Evolutionary conservation across 805 yeast genomes (phyloP), one percentile per base, ranked within the genome.

Genomic region (Candida coleopterorum): DNA sequence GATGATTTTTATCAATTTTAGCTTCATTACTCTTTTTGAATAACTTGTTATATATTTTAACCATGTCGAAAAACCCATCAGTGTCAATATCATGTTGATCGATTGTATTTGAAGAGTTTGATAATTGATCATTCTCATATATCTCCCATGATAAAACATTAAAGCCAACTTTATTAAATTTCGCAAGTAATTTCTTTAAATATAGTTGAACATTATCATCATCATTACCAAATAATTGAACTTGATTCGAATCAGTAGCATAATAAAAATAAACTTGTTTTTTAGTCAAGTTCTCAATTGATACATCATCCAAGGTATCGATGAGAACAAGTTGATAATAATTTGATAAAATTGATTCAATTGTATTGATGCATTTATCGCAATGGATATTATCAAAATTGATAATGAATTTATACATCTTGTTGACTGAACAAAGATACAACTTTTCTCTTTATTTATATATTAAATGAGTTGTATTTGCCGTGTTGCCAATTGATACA

Each of bases 351-450:
- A 55, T 41, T 6, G 44, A 37, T 12, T 46, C 44, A 15, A 78
- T 60, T 9, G 65, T 52, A 3, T 44, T 43, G 41, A 68, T 72
- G 47, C 85, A 79, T 25, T 70, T 72, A 3, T 57, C 59, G 48
- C 85, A 79, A 49, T 78, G 84, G 25, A 78, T 62, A 43, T 79
- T 78, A 3, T 58, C 61, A 25, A 77, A 44, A 38, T 39, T 16
- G 53, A 24, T 16, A 36, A 41, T 29, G 55, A 42, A 33, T 44
- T 50, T 28, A 18, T 29, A 17, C 42, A 20, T 20, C 9, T 20
- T 20, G n/a, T n/a, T n/a, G n/a, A n/a, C n/a, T n/a, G n/a, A n/a
- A n/a, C n/a, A n/a, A n/a, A n/a, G n/a, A n/a, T n/a, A n/a, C n/a
- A n/a, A n/a, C n/a, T n/a, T n/a, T n/a, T n/a, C n/a, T n/a, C n/a